A percentile compares a stretch with the other conserved stretches of the same genome.
These are phyloP conservation scores for Pseudocercospora cruenta DNA, from an alignment of 2,329 filamentous ascomycete species.

Conservation along the genomic window DNA sequence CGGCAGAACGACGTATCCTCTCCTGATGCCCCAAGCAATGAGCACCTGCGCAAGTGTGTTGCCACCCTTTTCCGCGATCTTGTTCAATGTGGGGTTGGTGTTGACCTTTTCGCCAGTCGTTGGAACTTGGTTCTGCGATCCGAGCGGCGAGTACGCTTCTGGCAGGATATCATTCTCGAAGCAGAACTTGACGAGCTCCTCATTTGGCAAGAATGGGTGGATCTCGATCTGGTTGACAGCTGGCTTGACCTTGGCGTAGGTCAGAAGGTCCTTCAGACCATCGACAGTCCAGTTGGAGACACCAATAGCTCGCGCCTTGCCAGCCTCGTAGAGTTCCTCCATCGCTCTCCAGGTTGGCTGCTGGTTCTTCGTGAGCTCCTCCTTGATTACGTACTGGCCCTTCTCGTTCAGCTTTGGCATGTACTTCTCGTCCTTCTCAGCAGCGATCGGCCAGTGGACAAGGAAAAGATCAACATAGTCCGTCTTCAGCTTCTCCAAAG, in stretches of 20 bases:
- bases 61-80: slow-evolving; percentile 60
- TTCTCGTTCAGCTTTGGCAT: slow-evolving; percentile 55
- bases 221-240: slow-evolving; percentile 55
- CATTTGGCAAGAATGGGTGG: slow-evolving; percentile 65
- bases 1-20: slow-evolving; percentile 69
- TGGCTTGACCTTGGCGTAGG: slow-evolving; percentile 46
- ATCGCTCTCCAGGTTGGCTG: slow-evolving; percentile 66
- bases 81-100: slow-evolving; percentile 62
- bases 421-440: slow-evolving; percentile 54
- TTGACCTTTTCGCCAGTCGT: slow-evolving; percentile 68
- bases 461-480: slow-evolving; percentile 44
- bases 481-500: slow-evolving; percentile 38
- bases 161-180: slow-evolving; percentile 60
- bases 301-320: slow-evolving; percentile 59
- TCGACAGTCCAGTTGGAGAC: slow-evolving; percentile 56
- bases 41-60: slow-evolving; percentile 64
- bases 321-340: slow-evolving; percentile 60
- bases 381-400: slow-evolving; percentile 65
- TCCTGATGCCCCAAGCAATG: slow-evolving; percentile 67
- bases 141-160: slow-evolving; percentile 61
- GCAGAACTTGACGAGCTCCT: slow-evolving; percentile 61
- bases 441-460: slow-evolving; percentile 52
- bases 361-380: slow-evolving; percentile 68
- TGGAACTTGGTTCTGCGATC: slow-evolving; percentile 71
- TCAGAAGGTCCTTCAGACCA: slow-evolving; percentile 49